Evolutionary conservation across 139 green algal species (phyloP).

Genomic region (Chlamydomonas eustigma): DNA sequence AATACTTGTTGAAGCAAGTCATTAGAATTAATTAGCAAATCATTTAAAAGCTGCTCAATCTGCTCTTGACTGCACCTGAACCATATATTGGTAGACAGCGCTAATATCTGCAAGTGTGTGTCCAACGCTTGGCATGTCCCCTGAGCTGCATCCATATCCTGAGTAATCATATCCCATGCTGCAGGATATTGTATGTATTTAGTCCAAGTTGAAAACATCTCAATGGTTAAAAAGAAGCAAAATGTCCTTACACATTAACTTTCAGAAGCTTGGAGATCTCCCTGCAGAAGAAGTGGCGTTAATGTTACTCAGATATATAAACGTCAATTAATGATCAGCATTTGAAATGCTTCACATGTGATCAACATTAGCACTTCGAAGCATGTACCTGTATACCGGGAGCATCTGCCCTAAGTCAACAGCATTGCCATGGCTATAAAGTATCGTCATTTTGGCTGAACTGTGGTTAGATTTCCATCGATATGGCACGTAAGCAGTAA

Average conservation of each 20-base stretch:
- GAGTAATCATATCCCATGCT: constrained; percentile 62
- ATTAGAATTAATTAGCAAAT: too few species aligned
- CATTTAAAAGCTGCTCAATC: too few species aligned
- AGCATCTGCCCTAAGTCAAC: constrained; percentile 89
- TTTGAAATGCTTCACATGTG: too few species aligned
- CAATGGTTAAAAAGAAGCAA: not conserved
- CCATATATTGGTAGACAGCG: constrained; percentile 45
- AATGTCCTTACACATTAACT: constrained; percentile 36
- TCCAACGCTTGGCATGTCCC: constrained; percentile 38
- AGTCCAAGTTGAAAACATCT: not conserved
- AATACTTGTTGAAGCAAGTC: too few species aligned
- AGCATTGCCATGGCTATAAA: constrained; percentile 92
- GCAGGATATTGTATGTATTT: not conserved
- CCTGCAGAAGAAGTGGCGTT: constrained; percentile 10
- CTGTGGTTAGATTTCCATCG: not conserved
- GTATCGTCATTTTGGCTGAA: constrained; percentile 48
- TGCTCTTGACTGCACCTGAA: too few species aligned
- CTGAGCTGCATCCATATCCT: constrained; percentile 36
- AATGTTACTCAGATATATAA: too few species aligned
- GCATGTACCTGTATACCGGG: constrained; percentile 62
- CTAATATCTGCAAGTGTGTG: constrained; percentile 63
- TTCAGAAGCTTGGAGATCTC: constrained; percentile 60
- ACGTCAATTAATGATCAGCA: too few species aligned
- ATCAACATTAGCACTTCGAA: not conserved
- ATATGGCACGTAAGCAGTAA: constrained; percentile 57